These are phyloP conservation scores for thale cress (Arabidopsis thaliana) DNA, from an alignment of 345 rosid genomes.

Conservation along the genomic window DNA sequence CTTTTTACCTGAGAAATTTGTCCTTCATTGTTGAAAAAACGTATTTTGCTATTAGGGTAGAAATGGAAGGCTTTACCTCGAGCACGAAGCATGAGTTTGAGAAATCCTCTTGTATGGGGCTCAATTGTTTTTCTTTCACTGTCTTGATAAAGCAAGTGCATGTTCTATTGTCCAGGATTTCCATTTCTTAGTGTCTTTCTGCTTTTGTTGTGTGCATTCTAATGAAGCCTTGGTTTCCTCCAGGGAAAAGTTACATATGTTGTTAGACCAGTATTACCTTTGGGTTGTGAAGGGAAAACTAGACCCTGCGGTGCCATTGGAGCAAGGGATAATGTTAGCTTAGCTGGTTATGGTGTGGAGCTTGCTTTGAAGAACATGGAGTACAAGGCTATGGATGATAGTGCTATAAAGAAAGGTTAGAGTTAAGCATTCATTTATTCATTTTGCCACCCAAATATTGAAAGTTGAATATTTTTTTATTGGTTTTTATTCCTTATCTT, in stretches of 20 bases:
- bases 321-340: slow-evolving; percentile 68
- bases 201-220: slow-evolving; percentile 27
- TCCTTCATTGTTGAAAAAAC: background rate
- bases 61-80: background rate
- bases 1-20: background rate
- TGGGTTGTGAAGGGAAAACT: slow-evolving; percentile 76
- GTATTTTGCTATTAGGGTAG: background rate
- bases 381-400: slow-evolving; percentile 99
- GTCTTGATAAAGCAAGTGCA: slow-evolving; percentile 5
- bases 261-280: slow-evolving; percentile 91
- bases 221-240: slow-evolving; percentile 37
- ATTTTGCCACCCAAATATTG: slow-evolving; percentile 6
- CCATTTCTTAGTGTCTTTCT: slow-evolving; percentile 2
- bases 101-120: slow-evolving; percentile 1
- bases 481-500: slow-evolving; percentile 6
- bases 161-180: slow-evolving; percentile 10
- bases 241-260: slow-evolving; percentile 91
- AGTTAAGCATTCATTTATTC: slow-evolving; percentile 14
- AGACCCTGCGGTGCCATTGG: slow-evolving; percentile 90
- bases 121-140: background rate
- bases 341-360: slow-evolving; percentile 99
- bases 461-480: background rate
- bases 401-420: slow-evolving; percentile 86
- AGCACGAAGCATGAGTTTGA: background rate
- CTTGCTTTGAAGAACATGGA: slow-evolving; percentile 99